phyloP scores from a whole-genome alignment of 305 asterid genomes.

The Rubia tinctorum region DNA sequence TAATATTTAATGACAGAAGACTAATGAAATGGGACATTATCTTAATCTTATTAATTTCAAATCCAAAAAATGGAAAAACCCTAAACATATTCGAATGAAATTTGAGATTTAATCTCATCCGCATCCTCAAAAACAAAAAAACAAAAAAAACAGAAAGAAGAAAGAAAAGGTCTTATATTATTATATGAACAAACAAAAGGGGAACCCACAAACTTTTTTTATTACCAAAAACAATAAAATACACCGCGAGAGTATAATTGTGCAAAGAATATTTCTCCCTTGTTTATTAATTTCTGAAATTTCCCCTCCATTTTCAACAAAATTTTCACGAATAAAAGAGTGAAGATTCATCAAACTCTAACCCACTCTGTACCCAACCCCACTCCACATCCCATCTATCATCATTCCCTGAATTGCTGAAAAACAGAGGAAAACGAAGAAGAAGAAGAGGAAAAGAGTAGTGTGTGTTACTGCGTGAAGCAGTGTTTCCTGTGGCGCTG shows the following conservation, averaged over 20 bases:
- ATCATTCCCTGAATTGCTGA: neutral
- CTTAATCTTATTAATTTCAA: neutral
- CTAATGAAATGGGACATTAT: neutral
- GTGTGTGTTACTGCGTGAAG: neutral
- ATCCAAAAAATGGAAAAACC: neutral
- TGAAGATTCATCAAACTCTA: conserved; percentile 6
- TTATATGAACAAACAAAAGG: neutral
- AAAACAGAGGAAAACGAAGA: neutral
- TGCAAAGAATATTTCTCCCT: conserved; percentile 4
- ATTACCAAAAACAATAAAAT: conserved; percentile 5
- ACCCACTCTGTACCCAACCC: conserved; percentile 13
- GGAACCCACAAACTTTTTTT: neutral
- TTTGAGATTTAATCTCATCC: neutral
- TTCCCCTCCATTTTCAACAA: neutral
- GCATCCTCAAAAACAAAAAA: neutral
- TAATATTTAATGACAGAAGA: neutral
- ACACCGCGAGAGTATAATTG: conserved; percentile 2
- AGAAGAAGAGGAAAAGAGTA: neutral
- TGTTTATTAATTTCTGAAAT: neutral
- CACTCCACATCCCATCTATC: conserved; percentile 20
- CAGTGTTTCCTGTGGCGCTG: neutral
- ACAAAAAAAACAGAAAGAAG: neutral
- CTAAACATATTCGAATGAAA: neutral
- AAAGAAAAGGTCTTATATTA: neutral
- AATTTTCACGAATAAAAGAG: neutral